Evolutionary conservation across 2,329 filamentous ascomycete genomes (phyloP), one percentile per base, ranked within the genome.

Genomic region (Pseudopithomyces chartarum): DNA sequence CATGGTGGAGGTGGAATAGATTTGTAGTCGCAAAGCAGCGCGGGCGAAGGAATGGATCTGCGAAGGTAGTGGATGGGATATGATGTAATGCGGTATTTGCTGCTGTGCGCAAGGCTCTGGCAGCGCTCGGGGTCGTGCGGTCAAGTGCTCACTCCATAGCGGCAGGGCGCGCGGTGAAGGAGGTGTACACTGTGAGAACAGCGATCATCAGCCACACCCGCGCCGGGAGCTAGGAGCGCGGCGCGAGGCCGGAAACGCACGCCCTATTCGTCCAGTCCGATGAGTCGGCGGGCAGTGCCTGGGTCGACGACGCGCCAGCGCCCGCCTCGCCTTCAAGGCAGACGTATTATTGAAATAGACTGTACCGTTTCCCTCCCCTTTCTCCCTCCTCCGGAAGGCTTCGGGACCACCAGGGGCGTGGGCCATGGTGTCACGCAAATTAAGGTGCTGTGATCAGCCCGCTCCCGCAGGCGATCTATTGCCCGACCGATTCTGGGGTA

Each of bases 401-500:
- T 36, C 52, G 26, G 45, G 39, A 33, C 50, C 50, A 36, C 29
- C n/a, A 34, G 34, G 47, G 62, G 36, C 17, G 38, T 34, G 39
- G 22, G 34, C 23, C 10, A 29, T 49, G 45, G 58, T 48, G 55
- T 55, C 44, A 32, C 43, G 29, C 38, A 15, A n/a, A 29, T 17
- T 32, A 48, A 55, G 39, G 65, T 64, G 65, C 66, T 68, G 67
- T 65, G 64, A 65, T 69, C 66, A 69, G 62, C 66, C 61, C 61
- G 64, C 57, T 53, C 46, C 58, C 56, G 48, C 38, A 51, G 34
- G 52, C 39, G 34, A 46, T 52, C 54, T 40, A 47, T 52, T 26
- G 47, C 47, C 54, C 34, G 36, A 44, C 51, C 56, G 52, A 58
- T 60, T 43, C 42, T 33, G 45, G 55, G 58, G 36, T 29, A 20